Evolutionary conservation across 768 basidiomycete genomes (phyloP).

Genomic region (Royoungia palumana): DNA sequence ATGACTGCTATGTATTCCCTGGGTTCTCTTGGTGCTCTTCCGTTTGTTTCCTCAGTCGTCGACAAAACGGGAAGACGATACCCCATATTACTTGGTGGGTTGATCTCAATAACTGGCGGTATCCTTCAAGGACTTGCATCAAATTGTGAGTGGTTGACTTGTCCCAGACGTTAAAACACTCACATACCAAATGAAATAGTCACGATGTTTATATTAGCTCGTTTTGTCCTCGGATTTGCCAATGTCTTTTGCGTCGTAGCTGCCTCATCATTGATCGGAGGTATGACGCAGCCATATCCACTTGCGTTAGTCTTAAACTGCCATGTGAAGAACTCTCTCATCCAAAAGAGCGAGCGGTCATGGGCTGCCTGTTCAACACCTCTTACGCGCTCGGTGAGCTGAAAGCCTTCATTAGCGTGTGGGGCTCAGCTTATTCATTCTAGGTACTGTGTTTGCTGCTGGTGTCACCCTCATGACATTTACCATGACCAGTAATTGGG

Average conservation of each 20-base stretch:
- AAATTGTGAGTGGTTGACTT: constrained; percentile 3
- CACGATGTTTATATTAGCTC: constrained; percentile 6
- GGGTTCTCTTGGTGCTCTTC: no score
- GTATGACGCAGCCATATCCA: background rate
- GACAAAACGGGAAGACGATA: constrained; percentile 10
- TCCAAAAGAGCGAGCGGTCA: constrained; percentile 19
- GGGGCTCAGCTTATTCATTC: background rate
- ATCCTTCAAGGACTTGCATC: constrained; percentile 11
- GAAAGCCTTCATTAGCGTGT: background rate
- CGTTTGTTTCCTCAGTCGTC: background rate
- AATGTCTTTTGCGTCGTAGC: background rate
- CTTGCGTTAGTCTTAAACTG: no score
- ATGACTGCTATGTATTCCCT: constrained; percentile 56
- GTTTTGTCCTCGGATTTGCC: constrained; percentile 1
- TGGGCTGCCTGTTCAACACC: constrained; percentile 9
- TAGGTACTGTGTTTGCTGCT: constrained; percentile 38
- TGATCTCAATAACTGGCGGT: constrained; percentile 3
- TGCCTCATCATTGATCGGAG: constrained; percentile 6
- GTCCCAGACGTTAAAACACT: no score
- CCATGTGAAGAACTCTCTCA: constrained; percentile 17
- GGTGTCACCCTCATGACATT: constrained; percentile 62
- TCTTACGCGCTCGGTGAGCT: constrained; percentile 12
- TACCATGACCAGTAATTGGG: constrained; percentile 37
- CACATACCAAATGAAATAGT: background rate
- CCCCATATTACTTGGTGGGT: constrained; percentile 7